These are phyloP conservation scores for Xylaria sp. DNA, from an alignment of 2,329 filamentous ascomycete genomes.

Conservation along the genomic window DNA sequence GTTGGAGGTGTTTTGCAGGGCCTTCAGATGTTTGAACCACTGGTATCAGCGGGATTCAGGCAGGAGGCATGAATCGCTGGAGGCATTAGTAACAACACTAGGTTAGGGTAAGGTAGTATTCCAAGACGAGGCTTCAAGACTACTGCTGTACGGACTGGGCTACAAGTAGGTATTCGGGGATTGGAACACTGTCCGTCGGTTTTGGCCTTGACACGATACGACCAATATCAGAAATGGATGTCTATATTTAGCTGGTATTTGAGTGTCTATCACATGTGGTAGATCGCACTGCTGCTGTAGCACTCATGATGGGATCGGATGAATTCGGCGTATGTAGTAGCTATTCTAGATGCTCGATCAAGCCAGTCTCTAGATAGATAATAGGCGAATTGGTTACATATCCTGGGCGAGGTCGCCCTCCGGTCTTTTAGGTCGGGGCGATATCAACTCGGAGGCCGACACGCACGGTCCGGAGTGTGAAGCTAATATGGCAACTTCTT, in stretches of 20 bases:
- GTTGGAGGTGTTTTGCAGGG: constrained; percentile 11
- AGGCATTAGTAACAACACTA: constrained; percentile 7
- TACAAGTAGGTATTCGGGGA: neutral
- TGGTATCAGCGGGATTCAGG: neutral
- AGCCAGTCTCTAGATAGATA: neutral
- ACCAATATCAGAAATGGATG: neutral
- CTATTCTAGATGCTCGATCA: neutral
- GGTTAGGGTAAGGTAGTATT: neutral
- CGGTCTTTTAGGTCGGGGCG: neutral
- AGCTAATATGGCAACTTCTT: neutral
- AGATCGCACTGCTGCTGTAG: neutral
- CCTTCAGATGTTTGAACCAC: neutral
- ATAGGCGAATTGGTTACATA: neutral
- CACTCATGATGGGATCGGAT: neutral
- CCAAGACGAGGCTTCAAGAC: neutral
- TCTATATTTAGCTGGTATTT: neutral
- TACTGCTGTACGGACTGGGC: neutral
- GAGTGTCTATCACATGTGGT: neutral
- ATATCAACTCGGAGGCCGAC: neutral
- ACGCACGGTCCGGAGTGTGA: neutral
- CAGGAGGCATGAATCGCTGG: constrained; percentile 6
- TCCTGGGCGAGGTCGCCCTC: neutral
- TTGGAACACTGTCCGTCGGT: neutral
- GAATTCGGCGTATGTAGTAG: neutral
- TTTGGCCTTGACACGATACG: neutral